Evolutionary conservation across 2,329 filamentous ascomycete genomes (phyloP), one percentile per base, ranked within the genome.

Genomic region (Moelleriella libera): DNA sequence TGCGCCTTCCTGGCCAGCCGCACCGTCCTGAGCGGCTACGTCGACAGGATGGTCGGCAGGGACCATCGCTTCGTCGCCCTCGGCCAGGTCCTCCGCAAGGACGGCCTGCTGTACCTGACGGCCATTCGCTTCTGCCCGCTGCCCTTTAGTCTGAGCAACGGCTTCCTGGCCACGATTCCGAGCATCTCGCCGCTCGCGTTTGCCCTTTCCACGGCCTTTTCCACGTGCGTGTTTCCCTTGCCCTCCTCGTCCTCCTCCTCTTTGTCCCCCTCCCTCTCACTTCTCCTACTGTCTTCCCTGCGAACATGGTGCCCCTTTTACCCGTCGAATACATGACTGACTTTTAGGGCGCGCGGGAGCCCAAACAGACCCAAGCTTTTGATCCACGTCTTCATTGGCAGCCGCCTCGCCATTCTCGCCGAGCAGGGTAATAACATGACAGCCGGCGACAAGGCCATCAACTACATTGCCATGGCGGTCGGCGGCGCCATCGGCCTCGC

Each of bases 61-160:
- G 90, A 98, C 66, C 83, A 80, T 60, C 78, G 89, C 46, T 98
- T 98, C 62, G 80, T 92, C 8, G 92, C 92, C 5, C 75, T 98
- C 30, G 79, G 85, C 28, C 76, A 96, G 57, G 92, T 92, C 6
- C 71, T 98, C 51, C 88, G 94, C 53, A 82, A 86, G 58, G 92
- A 98, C 58, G 92, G 92, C 1, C 65, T 98, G 46, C 85, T 88
- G 57, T 80, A 97, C 47, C 74, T 98, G 43, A 82, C 87, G 52
- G 94, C 92, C 76, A 92, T 98, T 56, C 79, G 92, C 31, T 76
- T 97, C 53, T 97, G 90, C 58, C 92, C 92, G 2, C 63, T 98
- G 50, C 92, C 92, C 11, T 98, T 94, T 63, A 92, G 85, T 46
- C 70, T 97, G 55, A 89, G 85, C 60, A 98, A 98, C 61, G 92